These are phyloP conservation scores for Pythium chondricola DNA, from an alignment of 352 stramenopile genomes.

Conservation along the genomic window DNA sequence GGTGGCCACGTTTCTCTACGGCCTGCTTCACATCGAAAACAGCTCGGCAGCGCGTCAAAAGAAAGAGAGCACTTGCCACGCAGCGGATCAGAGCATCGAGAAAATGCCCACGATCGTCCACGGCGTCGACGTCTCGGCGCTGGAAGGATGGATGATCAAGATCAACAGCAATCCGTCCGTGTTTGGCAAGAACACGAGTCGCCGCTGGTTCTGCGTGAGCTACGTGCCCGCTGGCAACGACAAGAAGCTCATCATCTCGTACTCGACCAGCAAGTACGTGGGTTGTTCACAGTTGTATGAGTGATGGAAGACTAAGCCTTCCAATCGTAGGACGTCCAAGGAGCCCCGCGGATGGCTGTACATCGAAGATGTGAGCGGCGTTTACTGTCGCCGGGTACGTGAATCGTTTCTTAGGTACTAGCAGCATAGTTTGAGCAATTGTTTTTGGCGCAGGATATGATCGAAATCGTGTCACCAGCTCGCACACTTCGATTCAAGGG, in stretches of 20 bases:
- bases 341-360: constrained; percentile 76
- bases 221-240: constrained; percentile 39
- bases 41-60: background rate
- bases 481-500: constrained; percentile 72
- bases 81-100: no score
- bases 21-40: no score
- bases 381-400: constrained; percentile 66
- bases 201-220: constrained; percentile 72
- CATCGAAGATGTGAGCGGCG: constrained; percentile 64
- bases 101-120: constrained; percentile 51
- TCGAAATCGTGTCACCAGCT: constrained; percentile 70
- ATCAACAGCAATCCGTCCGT: constrained; percentile 81
- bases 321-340: constrained; percentile 44
- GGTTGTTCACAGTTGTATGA: background rate
- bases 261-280: constrained; percentile 74
- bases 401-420: background rate
- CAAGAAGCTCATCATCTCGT: constrained; percentile 70
- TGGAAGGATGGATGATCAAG: constrained; percentile 84
- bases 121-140: constrained; percentile 74
- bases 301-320: no score
- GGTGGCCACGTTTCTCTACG: no score
- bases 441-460: constrained; percentile 48
- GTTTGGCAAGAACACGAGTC: constrained; percentile 71
- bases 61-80: no score
- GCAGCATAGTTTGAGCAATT: background rate